Percentiles rank a stretch among this genome's conserved stretches.
phyloP scores from a whole-genome alignment of 73 alveolate species.

The Symbiodinium pilosum region DNA sequence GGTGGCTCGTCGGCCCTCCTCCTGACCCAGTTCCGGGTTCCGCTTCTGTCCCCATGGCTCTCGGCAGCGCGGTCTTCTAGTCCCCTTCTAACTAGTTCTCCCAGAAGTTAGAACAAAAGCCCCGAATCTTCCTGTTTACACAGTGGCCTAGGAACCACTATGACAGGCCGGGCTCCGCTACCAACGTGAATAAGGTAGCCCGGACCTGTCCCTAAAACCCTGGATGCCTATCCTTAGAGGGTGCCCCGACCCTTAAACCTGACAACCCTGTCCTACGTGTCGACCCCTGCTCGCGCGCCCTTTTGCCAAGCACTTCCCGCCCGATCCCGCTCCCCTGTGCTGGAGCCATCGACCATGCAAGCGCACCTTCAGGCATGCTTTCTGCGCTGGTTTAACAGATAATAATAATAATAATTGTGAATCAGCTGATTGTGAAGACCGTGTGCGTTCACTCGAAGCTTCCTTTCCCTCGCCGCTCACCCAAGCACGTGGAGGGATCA shows the following conservation, averaged over 20 bases:
- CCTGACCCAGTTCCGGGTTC: neutral
- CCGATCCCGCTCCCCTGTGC: neutral
- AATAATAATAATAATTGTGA: too few species aligned
- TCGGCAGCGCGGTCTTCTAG: neutral
- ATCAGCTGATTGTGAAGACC: too few species aligned
- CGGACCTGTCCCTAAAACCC: neutral
- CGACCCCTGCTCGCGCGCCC: neutral
- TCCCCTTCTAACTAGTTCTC: neutral
- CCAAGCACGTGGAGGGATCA: too few species aligned
- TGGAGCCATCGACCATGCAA: neutral
- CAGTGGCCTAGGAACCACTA: neutral
- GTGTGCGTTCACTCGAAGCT: too few species aligned
- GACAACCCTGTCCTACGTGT: neutral
- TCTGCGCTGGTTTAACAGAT: too few species aligned
- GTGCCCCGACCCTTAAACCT: neutral
- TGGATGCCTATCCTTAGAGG: neutral
- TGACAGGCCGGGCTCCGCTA: conserved; percentile 42
- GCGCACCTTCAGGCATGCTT: too few species aligned
- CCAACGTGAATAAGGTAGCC: conserved; percentile 31
- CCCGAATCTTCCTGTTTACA: neutral
- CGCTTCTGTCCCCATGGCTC: conserved; percentile 24
- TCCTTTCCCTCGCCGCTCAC: too few species aligned
- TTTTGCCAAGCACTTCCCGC: neutral
- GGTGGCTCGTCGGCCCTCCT: neutral
- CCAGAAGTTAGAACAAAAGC: neutral